These are phyloP conservation scores for Trematosphaeria pertusa DNA, from an alignment of 2,329 filamentous ascomycete species.

Conservation along the genomic window DNA sequence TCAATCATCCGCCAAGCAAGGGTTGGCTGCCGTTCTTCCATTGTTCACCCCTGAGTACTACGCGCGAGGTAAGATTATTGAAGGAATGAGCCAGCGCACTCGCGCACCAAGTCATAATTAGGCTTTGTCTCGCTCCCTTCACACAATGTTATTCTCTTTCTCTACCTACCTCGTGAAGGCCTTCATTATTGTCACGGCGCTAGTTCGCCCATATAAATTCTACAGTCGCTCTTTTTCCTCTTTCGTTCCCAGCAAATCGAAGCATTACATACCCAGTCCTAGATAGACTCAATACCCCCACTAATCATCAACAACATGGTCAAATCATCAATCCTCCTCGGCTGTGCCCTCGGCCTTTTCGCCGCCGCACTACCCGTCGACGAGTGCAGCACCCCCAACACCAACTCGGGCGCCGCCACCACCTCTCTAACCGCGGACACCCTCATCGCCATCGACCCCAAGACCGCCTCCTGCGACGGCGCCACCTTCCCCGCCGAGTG, in stretches of 20 bases:
- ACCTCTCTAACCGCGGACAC: conserved; percentile 28
- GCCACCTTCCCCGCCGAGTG: conserved; percentile 64
- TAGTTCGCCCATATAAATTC: no score
- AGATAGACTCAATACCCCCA: no score
- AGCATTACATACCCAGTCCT: no score
- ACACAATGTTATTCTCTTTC: not conserved
- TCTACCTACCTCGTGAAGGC: not conserved
- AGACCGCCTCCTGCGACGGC: conserved; percentile 60
- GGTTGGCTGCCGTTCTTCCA: conserved; percentile 6
- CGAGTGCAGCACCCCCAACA: conserved; percentile 5
- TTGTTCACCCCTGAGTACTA: not conserved
- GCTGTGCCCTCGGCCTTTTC: conserved; percentile 48
- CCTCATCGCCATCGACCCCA: conserved; percentile 64
- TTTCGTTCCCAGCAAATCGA: not conserved
- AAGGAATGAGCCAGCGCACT: no score
- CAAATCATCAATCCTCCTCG: conserved; percentile 30
- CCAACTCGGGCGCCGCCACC: not conserved
- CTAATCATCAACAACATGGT: conserved; percentile 38
- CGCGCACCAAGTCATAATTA: no score
- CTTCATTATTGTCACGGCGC: no score
- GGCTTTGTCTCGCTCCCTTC: no score
- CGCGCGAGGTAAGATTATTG: no score
- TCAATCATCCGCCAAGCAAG: conserved; percentile 3
- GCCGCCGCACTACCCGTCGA: conserved; percentile 30
- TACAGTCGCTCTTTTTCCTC: no score